These are phyloP conservation scores for Oryza australiensis DNA, from an alignment of 176 grass and related monocot species.

Conservation along the genomic window DNA sequence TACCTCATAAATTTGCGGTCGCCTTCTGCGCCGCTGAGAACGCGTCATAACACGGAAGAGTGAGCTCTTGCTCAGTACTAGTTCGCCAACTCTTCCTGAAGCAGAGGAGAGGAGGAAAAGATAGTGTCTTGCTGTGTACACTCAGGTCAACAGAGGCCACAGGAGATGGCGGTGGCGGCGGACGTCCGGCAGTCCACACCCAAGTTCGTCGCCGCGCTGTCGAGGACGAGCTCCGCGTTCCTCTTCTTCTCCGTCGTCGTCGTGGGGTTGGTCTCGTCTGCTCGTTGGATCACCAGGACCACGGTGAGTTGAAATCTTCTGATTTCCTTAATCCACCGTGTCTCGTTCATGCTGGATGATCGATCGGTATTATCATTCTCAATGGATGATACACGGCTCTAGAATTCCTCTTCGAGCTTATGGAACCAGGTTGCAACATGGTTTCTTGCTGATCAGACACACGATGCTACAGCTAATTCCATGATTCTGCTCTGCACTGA, in stretches of 20 bases:
- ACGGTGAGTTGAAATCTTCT: slow-evolving; percentile 24
- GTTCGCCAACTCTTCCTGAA: neutral
- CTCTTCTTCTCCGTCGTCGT: slow-evolving; percentile 42
- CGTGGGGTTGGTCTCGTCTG: slow-evolving; percentile 30
- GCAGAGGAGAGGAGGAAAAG: neutral
- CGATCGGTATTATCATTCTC: neutral
- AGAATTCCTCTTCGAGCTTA: neutral
- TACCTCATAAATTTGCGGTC: slow-evolving; percentile 3
- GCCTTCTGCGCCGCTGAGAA: neutral
- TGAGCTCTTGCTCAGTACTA: neutral
- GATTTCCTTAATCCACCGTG: neutral
- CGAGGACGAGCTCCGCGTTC: slow-evolving; percentile 39
- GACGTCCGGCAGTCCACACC: neutral
- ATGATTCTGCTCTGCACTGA: neutral
- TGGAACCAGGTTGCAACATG: neutral
- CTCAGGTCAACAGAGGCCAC: neutral
- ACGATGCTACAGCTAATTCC: no score
- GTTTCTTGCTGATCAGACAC: neutral
- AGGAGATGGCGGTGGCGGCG: neutral
- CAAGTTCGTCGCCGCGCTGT: neutral
- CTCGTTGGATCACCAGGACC: slow-evolving; percentile 37
- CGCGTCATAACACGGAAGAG: slow-evolving; percentile 17
- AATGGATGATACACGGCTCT: neutral
- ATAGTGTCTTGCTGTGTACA: neutral
- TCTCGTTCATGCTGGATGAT: neutral